Base-by-base conservation (phyloP, 306 rosid genomes). In the Begonia fuchsioides region DNA sequence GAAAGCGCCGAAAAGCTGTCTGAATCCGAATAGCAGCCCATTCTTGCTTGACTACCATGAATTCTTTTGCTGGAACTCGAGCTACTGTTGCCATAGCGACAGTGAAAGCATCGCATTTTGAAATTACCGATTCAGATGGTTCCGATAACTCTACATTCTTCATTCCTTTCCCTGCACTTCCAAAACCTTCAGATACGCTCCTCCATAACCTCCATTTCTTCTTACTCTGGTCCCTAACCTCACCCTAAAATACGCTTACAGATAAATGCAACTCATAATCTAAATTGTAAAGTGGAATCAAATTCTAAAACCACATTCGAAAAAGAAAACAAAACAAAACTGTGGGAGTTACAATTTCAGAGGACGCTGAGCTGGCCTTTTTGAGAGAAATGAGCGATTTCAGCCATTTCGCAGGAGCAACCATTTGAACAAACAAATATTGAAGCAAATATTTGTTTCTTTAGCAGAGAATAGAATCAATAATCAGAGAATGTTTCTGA, bases 171-270 rank as follows among this genome's bases (percentile, higher is more conserved):
- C 43, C 38, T 13, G 77, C 55, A 3, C 62, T 55, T 48, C 80
- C 84, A 48, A 48, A 64, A 26, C 73, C 80, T 58, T 81, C 95
- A 5, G 90, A 67, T 15, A 77, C 60, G 16, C 76, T 85, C 62
- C 84, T 70, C 95, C 94, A 90, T 13, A 90, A 38, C 70, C 62
- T 81, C 97, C 97, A 90, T 32, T 76, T 84, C 82, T 71, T 84
- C 79, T 69, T 84, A 49, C 66, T 53, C 77, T 66, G 75, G 10
- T 78, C 78, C 51, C 70, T 60, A 40, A 71, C 55, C 69, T 70
- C 76, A 54, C 65, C 86, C 87, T 73, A 65, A 60, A 60, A 32
- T 15, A 17, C 40, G 13, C 9, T 39, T 26, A 50, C 14, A 61
- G 43, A 61, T 13, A 35, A 44, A 51, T 14, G 8, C 10, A 20